Base-by-base conservation (phyloP, 2,329 filamentous ascomycete species). In the Calonectria leucothoes region DNA sequence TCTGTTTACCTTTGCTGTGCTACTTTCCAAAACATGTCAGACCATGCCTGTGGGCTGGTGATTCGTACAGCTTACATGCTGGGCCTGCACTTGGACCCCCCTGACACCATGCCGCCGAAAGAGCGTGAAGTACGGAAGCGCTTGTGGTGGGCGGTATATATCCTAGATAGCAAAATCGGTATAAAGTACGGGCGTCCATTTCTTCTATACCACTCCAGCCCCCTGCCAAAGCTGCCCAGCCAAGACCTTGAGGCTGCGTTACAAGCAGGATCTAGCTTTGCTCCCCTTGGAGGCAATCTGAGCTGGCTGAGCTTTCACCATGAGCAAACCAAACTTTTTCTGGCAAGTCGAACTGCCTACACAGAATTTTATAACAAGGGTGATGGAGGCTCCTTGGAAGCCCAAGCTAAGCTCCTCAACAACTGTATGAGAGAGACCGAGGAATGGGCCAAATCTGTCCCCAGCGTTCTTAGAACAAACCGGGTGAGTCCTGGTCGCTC, bases 91-190 rank as follows among this genome's bases (percentile, higher is more conserved):
- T 75, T 85, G 0, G 87, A 89, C 29, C 87, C 88, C 0, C 80
- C 84, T 0, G 70, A 74, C 10, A 72, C 77, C 59, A 71, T 86
- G 59, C 78, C 85, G 0, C 70, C 69, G 5, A 61, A 71, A 0
- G 79, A 87, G 59, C 76, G 83, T 23, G 88, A 89, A 74, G 78
- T 88, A 71, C 85, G 86, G 4, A 88, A 85, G 74, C 83, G 88
- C 0, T 69, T 90, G 12, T 91, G 89, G 89, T 91, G 88, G 89
- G 81, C 80, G 0, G 76, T 91, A 2, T 90, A 86, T 75, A 80
- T 82, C 1, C 78, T 90, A 20, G 89, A 91, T 69, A 85, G 81
- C 70, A 88, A 88, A 75, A 83, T 81, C 5, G 83, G 82, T 72
- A 85, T 87, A 81, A 87, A 88, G 69, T 82, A 89, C 3, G 88